Conservation (phyloP, 2,329 filamentous ascomycete genomes). For the Aspergillus quadrilineatus region DNA sequence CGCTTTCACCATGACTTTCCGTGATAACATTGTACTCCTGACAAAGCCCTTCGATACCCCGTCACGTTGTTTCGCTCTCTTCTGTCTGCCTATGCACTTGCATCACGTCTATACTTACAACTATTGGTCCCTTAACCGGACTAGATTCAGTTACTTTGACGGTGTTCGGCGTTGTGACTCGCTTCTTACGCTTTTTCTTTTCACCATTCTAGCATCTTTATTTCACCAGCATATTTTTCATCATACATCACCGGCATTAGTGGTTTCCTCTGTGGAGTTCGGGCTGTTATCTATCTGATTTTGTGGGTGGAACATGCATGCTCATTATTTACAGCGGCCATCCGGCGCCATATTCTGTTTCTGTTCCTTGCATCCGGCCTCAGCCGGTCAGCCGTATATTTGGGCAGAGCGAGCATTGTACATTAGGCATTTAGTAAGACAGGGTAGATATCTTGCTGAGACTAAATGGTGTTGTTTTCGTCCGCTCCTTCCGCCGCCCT, state of each 20-base stretch:
- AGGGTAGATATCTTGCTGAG: neutral
- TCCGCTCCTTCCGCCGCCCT: neutral
- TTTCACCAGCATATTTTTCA: neutral
- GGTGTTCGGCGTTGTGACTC: neutral
- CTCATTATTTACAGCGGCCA: conserved; percentile 1
- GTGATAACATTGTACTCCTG: neutral
- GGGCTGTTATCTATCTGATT: conserved; percentile 1
- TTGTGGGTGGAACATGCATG: neutral
- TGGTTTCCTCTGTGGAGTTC: conserved; percentile 3
- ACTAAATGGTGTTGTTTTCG: neutral
- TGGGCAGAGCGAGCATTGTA: conserved; percentile 9
- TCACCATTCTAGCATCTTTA: neutral
- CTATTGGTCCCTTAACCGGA: neutral
- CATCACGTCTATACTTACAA: neutral
- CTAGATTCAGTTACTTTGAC: neutral
- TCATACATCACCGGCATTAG: neutral
- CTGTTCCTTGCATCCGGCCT: conserved; percentile 10
- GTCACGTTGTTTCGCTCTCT: neutral
- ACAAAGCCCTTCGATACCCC: neutral
- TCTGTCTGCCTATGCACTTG: neutral
- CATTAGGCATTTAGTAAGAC: neutral
- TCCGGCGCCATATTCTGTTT: neutral
- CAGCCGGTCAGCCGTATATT: neutral
- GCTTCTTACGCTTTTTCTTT: neutral
- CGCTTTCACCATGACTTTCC: conserved; percentile 12